Evolutionary conservation across 2,329 filamentous ascomycete genomes (phyloP), one percentile per base, ranked within the genome.

Genomic region (Teratosphaeria viscida): DNA sequence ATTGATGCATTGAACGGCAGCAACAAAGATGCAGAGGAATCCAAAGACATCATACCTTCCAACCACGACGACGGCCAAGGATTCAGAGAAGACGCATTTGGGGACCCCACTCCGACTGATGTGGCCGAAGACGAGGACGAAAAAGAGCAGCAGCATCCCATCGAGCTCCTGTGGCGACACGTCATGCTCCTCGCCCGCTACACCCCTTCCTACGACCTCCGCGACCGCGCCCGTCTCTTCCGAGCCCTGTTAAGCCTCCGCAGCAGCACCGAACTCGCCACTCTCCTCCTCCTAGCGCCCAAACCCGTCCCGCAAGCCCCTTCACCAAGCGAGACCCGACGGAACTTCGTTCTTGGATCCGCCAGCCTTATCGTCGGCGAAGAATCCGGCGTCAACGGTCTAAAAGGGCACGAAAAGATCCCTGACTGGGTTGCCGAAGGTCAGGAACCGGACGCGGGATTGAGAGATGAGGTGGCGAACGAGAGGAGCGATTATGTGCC

Each of bases 241-340:
- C 90, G 89, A 64, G 82, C 91, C 0, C 83, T 99, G 1, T 83
- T 99, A 1, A 82, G 85, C 3, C 85, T 89, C 4, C 90, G 92
- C 0, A 79, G 81, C 2, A 84, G 83, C 7, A 88, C 85, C 0
- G 90, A 97, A 72, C 83, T 99, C 16, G 94, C 94, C 2, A 91
- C 88, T 0, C 80, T 99, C 14, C 88, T 97, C 72, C 85, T 99
- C 0, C 82, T 97, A 1, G 94, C 94, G 0, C 92, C 94, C 0
- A 99, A 99, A 72, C 92, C 94, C 0, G 90, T 94, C 0, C 94
- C 94, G 0, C 90, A 95, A 62, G 88, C 89, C 0, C 91, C 91
- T 0, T 95, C 89, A 61, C 94, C 94, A 0, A 95, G 90, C 0
- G 92, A 96, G 71, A 37, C 83, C 2, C 83, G 92, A 37, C 89